Conservation (phyloP, 352 stramenopile genomes). For the Lagenidium giganteum region DNA sequence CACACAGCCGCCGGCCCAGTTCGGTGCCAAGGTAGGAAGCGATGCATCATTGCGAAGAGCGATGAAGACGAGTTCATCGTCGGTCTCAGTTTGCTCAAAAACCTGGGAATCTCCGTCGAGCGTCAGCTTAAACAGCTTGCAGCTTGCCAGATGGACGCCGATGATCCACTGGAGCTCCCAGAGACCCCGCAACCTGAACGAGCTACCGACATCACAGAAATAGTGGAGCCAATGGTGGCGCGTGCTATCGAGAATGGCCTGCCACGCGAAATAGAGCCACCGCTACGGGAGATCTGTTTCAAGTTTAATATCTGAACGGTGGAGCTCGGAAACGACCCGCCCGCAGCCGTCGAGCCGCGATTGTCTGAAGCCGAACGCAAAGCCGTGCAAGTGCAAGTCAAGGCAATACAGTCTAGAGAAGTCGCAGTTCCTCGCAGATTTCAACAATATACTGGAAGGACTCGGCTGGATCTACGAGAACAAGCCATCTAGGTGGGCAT, state of each 20-base stretch:
- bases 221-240: neutral
- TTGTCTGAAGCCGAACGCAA: conserved; percentile 10
- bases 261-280: neutral
- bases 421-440: conserved; percentile 8
- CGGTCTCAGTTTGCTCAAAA: neutral
- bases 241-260: conserved; percentile 4
- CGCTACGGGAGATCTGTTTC: too few relatives aligned
- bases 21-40: neutral
- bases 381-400: conserved; percentile 15
- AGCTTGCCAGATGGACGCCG: neutral
- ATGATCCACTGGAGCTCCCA: conserved; percentile 3
- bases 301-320: conserved; percentile 9
- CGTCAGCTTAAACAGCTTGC: conserved; percentile 2
- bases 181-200: too few relatives aligned
- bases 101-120: conserved; percentile 1
- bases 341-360: conserved; percentile 16
- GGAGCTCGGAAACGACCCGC: conserved; percentile 13
- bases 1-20: conserved; percentile 7
- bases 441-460: conserved; percentile 14
- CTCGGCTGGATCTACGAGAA: conserved; percentile 25
- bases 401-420: conserved; percentile 18
- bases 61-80: conserved; percentile 8
- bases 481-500: conserved; percentile 10
- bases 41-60: neutral
- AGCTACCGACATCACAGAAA: neutral